A percentile compares a stretch with the other conserved stretches of the same genome.
phyloP scores from a whole-genome alignment of 2,329 filamentous ascomycete species.

The Ilyonectria destructans region DNA sequence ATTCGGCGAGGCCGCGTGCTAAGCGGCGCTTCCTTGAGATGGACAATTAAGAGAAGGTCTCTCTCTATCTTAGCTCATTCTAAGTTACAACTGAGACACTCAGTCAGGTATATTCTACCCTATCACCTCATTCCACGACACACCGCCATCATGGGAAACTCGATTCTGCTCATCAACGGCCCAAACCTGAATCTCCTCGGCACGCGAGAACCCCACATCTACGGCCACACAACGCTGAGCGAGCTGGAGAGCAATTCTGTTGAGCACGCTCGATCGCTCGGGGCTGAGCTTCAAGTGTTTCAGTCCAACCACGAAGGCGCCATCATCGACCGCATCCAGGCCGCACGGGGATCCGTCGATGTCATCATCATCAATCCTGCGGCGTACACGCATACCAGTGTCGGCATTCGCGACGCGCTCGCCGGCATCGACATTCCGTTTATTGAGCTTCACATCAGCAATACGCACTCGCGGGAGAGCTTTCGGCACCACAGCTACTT shows the following conservation, averaged over 20 bases:
- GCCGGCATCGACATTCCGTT: conserved; percentile 80
- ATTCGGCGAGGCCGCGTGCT: too few relatives aligned
- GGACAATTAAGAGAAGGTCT: too few relatives aligned
- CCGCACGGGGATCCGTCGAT: conserved; percentile 71
- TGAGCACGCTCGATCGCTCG: conserved; percentile 61
- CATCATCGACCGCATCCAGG: conserved; percentile 82
- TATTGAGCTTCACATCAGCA: conserved; percentile 83
- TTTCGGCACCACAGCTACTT: conserved; percentile 80
- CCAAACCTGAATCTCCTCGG: conserved; percentile 88
- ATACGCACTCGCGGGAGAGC: conserved; percentile 80
- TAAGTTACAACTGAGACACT: not conserved
- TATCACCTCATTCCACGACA: not conserved
- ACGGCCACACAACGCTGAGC: conserved; percentile 78
- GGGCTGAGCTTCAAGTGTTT: conserved; percentile 62
- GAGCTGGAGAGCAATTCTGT: conserved; percentile 70
- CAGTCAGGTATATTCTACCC: not conserved
- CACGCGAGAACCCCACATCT: conserved; percentile 81
- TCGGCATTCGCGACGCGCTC: conserved; percentile 82
- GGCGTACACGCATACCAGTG: conserved; percentile 83
- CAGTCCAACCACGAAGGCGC: conserved; percentile 87
- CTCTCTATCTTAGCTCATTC: too few relatives aligned
- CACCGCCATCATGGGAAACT: not conserved
- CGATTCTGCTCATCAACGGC: conserved; percentile 85
- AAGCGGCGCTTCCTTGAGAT: too few relatives aligned
- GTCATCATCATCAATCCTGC: conserved; percentile 84